Evolutionary conservation across 345 rosid genomes (phyloP).

Genomic region (Syzygium jambos): DNA sequence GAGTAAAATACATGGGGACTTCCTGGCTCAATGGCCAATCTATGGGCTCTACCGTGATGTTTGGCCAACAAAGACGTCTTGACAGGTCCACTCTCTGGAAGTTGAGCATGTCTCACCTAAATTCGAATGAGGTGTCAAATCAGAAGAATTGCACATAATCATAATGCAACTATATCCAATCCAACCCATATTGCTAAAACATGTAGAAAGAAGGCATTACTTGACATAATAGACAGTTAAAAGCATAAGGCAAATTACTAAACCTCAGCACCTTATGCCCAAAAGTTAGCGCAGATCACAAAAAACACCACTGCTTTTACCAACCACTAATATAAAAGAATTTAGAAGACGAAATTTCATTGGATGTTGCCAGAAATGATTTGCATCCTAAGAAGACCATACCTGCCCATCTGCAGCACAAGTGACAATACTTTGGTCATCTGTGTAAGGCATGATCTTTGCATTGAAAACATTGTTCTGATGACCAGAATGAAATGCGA

Average conservation of each 20-base stretch:
- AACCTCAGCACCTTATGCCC: neutral
- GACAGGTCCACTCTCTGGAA: constrained; percentile 57
- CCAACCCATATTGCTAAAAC: neutral
- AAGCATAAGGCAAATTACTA: neutral
- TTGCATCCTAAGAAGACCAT: neutral
- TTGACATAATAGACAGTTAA: neutral
- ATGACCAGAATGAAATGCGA: constrained; percentile 68
- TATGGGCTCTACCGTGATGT: constrained; percentile 72
- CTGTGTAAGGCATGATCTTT: constrained; percentile 69
- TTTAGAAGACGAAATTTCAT: neutral
- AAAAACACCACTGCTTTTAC: neutral
- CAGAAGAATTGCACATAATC: neutral
- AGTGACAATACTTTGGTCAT: constrained; percentile 73
- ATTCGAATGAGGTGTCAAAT: neutral
- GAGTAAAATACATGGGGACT: constrained; percentile 75
- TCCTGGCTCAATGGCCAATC: constrained; percentile 83
- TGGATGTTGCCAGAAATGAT: neutral
- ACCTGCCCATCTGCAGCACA: constrained; percentile 98
- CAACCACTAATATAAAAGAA: neutral
- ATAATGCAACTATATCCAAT: neutral
- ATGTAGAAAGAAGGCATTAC: neutral
- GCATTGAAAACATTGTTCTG: constrained; percentile 75
- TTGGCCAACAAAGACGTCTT: constrained; percentile 43
- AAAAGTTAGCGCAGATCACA: neutral
- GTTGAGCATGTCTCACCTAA: constrained; percentile 73